These are phyloP conservation scores for Lactarius akahatsu DNA, from an alignment of 768 basidiomycete species.

Conservation along the genomic window DNA sequence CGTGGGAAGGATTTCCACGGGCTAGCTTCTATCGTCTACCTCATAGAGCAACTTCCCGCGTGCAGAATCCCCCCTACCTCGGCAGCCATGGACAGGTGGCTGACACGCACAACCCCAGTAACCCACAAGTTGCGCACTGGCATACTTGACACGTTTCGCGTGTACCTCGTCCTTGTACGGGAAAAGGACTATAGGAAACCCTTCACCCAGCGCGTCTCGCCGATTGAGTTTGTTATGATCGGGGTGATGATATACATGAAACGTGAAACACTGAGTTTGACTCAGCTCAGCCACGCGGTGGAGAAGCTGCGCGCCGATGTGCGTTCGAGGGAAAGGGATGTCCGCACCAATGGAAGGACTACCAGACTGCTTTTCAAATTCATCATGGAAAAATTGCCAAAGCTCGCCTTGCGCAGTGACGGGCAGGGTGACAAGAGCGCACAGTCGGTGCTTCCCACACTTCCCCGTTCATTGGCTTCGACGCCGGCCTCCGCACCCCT, in stretches of 20 bases:
- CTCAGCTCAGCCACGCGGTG: constrained; percentile 47
- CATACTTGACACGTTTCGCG: constrained; percentile 45
- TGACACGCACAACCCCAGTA: constrained; percentile 35
- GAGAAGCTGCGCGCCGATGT: constrained; percentile 54
- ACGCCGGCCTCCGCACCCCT: neutral
- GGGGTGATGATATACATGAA: constrained; percentile 53
- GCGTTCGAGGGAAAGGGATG: constrained; percentile 56
- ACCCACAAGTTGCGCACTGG: constrained; percentile 34
- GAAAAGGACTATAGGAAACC: constrained; percentile 37
- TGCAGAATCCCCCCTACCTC: constrained; percentile 26
- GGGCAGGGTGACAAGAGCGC: constrained; percentile 29
- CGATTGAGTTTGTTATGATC: constrained; percentile 65
- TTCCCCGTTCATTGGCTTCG: neutral
- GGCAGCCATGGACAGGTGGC: constrained; percentile 35
- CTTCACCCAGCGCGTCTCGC: constrained; percentile 50
- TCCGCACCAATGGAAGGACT: constrained; percentile 62
- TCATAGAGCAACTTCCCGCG: constrained; percentile 34
- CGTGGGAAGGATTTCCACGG: constrained; percentile 42
- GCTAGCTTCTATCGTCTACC: constrained; percentile 35
- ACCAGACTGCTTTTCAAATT: constrained; percentile 56
- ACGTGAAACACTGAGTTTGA: constrained; percentile 41
- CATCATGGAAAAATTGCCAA: constrained; percentile 38
- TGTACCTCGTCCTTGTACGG: constrained; percentile 47
- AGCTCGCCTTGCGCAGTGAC: constrained; percentile 24
- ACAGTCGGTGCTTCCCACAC: constrained; percentile 13